phyloP scores from a whole-genome alignment of 495 filamentous ascomycete species.

The Penicillium fimorum region DNA sequence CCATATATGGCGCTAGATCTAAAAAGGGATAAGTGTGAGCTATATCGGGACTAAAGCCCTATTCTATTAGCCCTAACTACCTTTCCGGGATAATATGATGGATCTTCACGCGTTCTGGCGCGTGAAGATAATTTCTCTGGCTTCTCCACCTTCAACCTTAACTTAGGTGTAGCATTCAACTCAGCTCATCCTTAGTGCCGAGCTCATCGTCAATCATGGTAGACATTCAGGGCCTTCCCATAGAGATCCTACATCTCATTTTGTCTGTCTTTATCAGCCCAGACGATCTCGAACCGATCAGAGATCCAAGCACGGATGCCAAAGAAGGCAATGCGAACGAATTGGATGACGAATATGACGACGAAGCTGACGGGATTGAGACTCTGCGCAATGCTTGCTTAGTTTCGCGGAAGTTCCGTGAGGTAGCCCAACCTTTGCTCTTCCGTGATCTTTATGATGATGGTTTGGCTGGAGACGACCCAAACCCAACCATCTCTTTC shows the following conservation, averaged over 20 bases:
- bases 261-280: background rate
- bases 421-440: constrained; percentile 28
- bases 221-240: background rate
- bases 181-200: background rate
- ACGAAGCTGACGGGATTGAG: background rate
- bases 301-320: background rate
- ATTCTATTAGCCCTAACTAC: background rate
- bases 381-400: constrained; percentile 22
- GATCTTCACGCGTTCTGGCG: background rate
- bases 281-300: background rate
- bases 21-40: background rate
- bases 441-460: constrained; percentile 18
- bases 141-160: background rate
- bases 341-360: background rate
- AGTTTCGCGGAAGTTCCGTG: constrained; percentile 23
- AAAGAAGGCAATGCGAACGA: background rate
- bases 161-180: background rate
- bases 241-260: constrained; percentile 4
- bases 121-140: background rate
- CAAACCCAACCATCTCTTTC: constrained; percentile 10
- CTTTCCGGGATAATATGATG: background rate
- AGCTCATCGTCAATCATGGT: background rate
- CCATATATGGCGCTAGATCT: background rate
- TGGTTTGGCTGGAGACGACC: background rate
- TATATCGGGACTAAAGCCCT: background rate